Evolutionary conservation across 2,329 filamentous ascomycete species (phyloP).

Genomic region (Sporothrix variecibatus): DNA sequence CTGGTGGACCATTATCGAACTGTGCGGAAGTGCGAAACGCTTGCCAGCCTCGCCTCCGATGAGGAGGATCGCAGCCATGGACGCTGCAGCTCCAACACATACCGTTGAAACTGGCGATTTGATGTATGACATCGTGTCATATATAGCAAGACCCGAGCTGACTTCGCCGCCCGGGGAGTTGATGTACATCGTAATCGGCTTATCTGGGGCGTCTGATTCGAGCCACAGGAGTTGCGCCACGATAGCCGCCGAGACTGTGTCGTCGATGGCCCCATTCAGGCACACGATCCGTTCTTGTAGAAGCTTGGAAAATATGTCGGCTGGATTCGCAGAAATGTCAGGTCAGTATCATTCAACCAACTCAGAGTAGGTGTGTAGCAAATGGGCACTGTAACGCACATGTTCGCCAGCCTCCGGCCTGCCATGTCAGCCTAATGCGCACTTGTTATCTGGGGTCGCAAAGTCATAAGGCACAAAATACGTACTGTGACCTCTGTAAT

Average conservation of each 20-base stretch:
- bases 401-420: slow-evolving; percentile 77
- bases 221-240: slow-evolving; percentile 97
- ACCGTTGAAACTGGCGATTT: slow-evolving; percentile 90
- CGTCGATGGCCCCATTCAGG: slow-evolving; percentile 88
- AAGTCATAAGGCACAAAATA: slow-evolving; percentile 11
- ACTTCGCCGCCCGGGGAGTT: slow-evolving; percentile 95
- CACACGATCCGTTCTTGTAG: slow-evolving; percentile 92
- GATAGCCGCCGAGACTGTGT: slow-evolving; percentile 86
- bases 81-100: slow-evolving; percentile 90
- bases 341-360: background rate
- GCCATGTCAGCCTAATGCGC: slow-evolving; percentile 37
- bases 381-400: slow-evolving; percentile 54
- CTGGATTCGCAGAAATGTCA: slow-evolving; percentile 43
- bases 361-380: background rate
- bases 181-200: slow-evolving; percentile 96
- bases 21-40: slow-evolving; percentile 87
- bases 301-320: slow-evolving; percentile 80
- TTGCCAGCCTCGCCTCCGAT: slow-evolving; percentile 83
- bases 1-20: slow-evolving; percentile 96
- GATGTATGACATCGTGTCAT: slow-evolving; percentile 99
- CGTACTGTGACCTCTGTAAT: slow-evolving; percentile 45
- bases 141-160: slow-evolving; percentile 84
- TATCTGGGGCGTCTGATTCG: slow-evolving; percentile 92
- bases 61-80: slow-evolving; percentile 89
- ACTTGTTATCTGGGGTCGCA: background rate